Evolutionary conservation across 306 rosid species (phyloP), one percentile per base, ranked within the genome.

Genomic region (Gastrolobium bilobum): DNA sequence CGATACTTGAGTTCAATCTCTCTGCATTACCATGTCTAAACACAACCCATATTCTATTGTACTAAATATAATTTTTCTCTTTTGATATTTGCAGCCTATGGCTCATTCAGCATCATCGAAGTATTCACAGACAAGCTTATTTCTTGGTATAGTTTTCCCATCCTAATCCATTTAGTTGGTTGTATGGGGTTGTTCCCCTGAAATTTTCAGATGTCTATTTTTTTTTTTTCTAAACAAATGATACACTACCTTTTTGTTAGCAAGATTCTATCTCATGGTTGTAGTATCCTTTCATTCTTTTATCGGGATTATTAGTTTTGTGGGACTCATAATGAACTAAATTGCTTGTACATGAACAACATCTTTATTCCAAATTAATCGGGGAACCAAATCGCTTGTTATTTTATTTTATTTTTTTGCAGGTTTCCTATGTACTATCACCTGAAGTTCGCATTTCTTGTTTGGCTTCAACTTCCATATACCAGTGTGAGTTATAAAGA

Each of bases 401-500:
- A 38, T 78, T 62, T 73, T 52, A 13, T 34, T 10, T 39, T 52
- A 51, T 20, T 20, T 40, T 30, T 61, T 48, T 70, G 77, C 89
- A 92, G 99, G 99, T 77, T 81, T 84, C 99, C 99, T 51, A 71
- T 92, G 85, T 94, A 94, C 88, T 94, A 94, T 79, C 99, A 91
- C 77, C 7, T 91, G 83, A 92, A 94, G 88, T 92, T 92, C 72
- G 97, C 95, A 52, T 94, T 94, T 88, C 97, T 94, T 83, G 97
- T 94, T 69, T 94, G 99, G 99, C 97, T 94, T 80, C 99, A 94
- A 85, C 97, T 94, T 85, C 99, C 99, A 33, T 51, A 90, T 40
- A 80, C 84, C 31, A 73, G 81, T 89, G 99, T 92, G 84, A 87
- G 97, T 87, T 77, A 74, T 67, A 13, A 48, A 52, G 76, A 43